Percentiles rank a stretch among this genome's conserved stretches.
phyloP scores from a whole-genome alignment of 2,329 filamentous ascomycete genomes.

The Exophiala alcalophila region DNA sequence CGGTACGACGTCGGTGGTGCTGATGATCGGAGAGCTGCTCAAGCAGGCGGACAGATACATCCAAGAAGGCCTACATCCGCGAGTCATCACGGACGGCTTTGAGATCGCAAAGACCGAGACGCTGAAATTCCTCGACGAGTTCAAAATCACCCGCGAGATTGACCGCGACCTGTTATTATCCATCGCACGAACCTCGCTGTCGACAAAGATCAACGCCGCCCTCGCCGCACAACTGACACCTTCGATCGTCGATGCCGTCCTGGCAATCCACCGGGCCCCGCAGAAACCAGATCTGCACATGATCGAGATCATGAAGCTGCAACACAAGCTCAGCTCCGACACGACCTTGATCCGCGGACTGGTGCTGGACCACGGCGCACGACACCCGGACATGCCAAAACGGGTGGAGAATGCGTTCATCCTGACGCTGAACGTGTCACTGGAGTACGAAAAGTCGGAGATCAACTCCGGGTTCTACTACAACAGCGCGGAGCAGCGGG shows the following conservation, averaged over 20 bases:
- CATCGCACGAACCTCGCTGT: slow-evolving; percentile 88
- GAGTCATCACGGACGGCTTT: slow-evolving; percentile 95
- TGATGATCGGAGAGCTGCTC: slow-evolving; percentile 91
- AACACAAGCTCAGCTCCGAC: slow-evolving; percentile 92
- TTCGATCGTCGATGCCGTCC: slow-evolving; percentile 91
- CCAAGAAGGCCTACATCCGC: slow-evolving; percentile 90
- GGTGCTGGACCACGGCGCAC: slow-evolving; percentile 88
- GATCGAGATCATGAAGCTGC: slow-evolving; percentile 99
- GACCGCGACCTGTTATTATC: slow-evolving; percentile 91
- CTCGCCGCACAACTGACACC: slow-evolving; percentile 90
- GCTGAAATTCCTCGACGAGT: slow-evolving; percentile 89
- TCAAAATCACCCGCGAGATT: slow-evolving; percentile 84
- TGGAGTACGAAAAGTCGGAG: slow-evolving; percentile 99
- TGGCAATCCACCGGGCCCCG: slow-evolving; percentile 85
- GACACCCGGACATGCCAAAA: slow-evolving; percentile 98
- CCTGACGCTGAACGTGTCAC: slow-evolving; percentile 88
- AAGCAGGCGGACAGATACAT: slow-evolving; percentile 98
- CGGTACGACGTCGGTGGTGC: slow-evolving; percentile 92
- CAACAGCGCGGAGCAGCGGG: slow-evolving; percentile 90
- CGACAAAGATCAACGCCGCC: slow-evolving; percentile 87
- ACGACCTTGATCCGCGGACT: slow-evolving; percentile 93
- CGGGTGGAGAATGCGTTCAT: slow-evolving; percentile 93
- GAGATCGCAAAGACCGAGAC: slow-evolving; percentile 94
- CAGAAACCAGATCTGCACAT: slow-evolving; percentile 96
- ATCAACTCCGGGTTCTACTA: slow-evolving; percentile 99